Evolutionary conservation across 805 yeast species (phyloP), one percentile per base, ranked within the genome.

Genomic region (Cyberlindnera maritima): DNA sequence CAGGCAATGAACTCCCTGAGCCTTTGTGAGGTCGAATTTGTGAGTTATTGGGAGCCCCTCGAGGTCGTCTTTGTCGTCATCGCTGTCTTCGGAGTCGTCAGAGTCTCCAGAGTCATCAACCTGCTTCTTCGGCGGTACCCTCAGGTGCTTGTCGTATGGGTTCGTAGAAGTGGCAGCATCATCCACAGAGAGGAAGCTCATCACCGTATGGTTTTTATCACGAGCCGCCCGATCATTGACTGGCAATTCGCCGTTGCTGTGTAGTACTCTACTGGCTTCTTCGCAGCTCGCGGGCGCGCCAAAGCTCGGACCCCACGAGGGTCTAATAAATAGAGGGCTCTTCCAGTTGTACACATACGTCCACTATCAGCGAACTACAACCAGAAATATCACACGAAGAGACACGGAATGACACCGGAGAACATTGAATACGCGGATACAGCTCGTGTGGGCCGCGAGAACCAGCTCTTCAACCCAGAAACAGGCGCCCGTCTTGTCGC

Each of bases 401-500:
- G n/a, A n/a, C n/a, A n/a, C n/a, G n/a, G n/a, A 10, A 44, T 40
- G 32, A 17, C 20, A 23, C 19, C 32, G n/a, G 32, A 15, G 4
- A 21, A 37, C 11, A 37, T 37, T 18, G 45, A 37, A 2, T 50
- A 47, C 36, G 53, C 50, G 3, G 44, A 32, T 11, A 48, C 40
- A 10, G 53, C 56, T 2, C 51, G 57, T 26, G 47, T 49, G 11
- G 60, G 55, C 10, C 49, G 57, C 18, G 49, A 49, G 35, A 42
- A 39, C 32, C 74, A 67, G 59, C 69, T 82, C 50, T 79, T 85
- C 70, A 70, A 83, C 53, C 18, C 36, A 19, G 47, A 62, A 1
- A 73, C 82, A 0, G 95, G 95, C 2, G 89, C 96, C 1, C 72
- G 99, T 33, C 65, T 94, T 54, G 97, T 94, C 9, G 97, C 98